phyloP scores from a whole-genome alignment of 2,329 filamentous ascomycete species.

The Celoporthe dispersa region DNA sequence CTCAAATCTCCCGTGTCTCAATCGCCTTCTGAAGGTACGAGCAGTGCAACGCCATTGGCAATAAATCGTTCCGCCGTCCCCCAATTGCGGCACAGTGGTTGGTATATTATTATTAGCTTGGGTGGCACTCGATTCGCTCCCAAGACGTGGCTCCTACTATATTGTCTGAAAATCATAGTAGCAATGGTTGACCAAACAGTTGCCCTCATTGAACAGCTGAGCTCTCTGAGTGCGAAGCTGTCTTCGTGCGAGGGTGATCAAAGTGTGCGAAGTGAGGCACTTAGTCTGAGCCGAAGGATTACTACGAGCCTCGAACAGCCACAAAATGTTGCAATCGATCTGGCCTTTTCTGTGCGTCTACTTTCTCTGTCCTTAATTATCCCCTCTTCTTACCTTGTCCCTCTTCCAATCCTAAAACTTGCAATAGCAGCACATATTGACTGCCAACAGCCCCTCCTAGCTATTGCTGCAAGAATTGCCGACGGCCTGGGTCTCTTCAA shows the following conservation, averaged over 20 bases:
- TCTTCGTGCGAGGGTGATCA: constrained; percentile 3
- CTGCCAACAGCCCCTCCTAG: constrained; percentile 31
- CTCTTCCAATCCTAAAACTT: neutral
- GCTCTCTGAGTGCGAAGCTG: neutral
- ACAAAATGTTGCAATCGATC: constrained; percentile 27
- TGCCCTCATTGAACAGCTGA: constrained; percentile 15
- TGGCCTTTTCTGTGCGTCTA: constrained; percentile 30
- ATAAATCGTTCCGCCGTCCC: neutral
- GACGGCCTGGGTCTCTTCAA: constrained; percentile 36
- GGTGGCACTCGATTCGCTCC: no score
- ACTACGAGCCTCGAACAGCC: constrained; percentile 28
- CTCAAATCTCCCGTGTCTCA: no score
- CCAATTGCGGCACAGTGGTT: no score
- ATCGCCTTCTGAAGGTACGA: neutral
- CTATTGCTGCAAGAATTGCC: constrained; percentile 33
- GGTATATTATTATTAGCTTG: no score
- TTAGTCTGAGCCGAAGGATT: constrained; percentile 28
- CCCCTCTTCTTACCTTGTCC: neutral
- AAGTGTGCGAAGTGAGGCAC: constrained; percentile 25
- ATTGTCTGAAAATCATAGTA: no score
- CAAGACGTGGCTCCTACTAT: no score
- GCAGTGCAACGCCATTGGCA: neutral
- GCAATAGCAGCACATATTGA: constrained; percentile 2
- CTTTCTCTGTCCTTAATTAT: neutral
- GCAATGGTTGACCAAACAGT: constrained; percentile 11